Conservation (phyloP, 306 rosid species). For the Lupinus albus region DNA sequence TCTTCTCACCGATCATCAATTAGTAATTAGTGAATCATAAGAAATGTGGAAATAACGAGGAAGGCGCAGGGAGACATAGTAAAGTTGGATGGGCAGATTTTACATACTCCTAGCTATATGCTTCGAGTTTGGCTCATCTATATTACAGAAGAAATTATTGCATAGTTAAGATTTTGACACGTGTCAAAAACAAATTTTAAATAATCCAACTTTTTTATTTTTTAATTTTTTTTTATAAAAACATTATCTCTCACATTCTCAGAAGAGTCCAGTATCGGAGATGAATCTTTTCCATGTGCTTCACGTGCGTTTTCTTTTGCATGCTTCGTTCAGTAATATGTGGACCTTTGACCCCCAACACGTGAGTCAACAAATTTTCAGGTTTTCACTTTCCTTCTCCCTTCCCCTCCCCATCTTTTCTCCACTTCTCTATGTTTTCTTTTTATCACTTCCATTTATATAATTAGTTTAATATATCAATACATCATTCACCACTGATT, state of each 20-base stretch:
- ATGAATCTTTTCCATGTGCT: no score
- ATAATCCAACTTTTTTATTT: no score
- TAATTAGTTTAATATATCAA: no score
- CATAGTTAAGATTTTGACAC: no score
- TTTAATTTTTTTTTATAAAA: no score
- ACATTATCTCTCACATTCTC: no score
- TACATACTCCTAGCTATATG: conserved; percentile 6
- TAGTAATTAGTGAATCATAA: background rate
- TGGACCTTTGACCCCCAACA: conserved; percentile 38
- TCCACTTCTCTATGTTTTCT: conserved; percentile 28
- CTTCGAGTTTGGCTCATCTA: no score
- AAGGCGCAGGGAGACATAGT: conserved; percentile 32
- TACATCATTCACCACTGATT: no score
- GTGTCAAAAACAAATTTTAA: no score
- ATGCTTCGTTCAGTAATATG: conserved; percentile 7
- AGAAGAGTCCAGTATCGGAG: no score
- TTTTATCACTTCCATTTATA: background rate
- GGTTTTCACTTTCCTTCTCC: conserved; percentile 47
- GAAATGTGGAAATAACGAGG: conserved; percentile 30
- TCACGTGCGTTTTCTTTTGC: conserved; percentile 40
- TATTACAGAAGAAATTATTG: no score
- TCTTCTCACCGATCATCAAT: background rate
- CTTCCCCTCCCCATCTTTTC: conserved; percentile 33
- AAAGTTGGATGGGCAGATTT: conserved; percentile 12
- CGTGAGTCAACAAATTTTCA: conserved; percentile 39